These are phyloP conservation scores for Linderina pennispora DNA, from an alignment of 192 early-diverging fungal genomes.

Conservation along the genomic window DNA sequence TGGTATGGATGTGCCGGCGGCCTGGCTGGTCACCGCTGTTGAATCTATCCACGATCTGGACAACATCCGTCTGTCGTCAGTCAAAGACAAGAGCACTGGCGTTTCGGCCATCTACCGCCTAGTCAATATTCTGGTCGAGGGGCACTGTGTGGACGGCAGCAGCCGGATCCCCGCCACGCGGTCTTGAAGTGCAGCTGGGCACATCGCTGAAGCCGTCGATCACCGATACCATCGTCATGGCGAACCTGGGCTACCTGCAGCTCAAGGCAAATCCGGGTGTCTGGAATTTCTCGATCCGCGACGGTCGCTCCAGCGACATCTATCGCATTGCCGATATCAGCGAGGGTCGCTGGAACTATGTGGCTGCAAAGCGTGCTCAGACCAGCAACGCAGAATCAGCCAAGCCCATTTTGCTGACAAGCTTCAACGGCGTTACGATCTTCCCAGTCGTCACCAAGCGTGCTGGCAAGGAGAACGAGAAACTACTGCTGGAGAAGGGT, in stretches of 20 bases:
- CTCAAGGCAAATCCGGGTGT: conserved; percentile 89
- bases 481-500: conserved; percentile 52
- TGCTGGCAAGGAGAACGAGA: conserved; percentile 69
- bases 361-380: conserved; percentile 10
- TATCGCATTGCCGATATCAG: conserved; percentile 58
- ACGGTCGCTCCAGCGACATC: conserved; percentile 75
- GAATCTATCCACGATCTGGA: conserved; percentile 86
- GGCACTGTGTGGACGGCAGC: conserved; percentile 72
- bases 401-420: conserved; percentile 56
- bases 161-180: conserved; percentile 75
- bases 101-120: conserved; percentile 76
- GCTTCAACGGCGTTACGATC: conserved; percentile 77
- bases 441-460: conserved; percentile 78
- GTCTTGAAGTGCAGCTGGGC: conserved; percentile 84
- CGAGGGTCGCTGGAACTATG: conserved; percentile 29
- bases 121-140: conserved; percentile 82
- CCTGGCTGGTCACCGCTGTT: conserved; percentile 85
- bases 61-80: conserved; percentile 67
- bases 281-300: conserved; percentile 74
- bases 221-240: conserved; percentile 96
- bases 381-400: conserved; percentile 16
- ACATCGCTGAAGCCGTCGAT: conserved; percentile 54
- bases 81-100: conserved; percentile 35
- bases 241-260: conserved; percentile 97
- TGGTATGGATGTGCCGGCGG: conserved; percentile 77